Evolutionary conservation across 208 protist species (phyloP), one percentile per base, ranked within the genome.

Genomic region (Trypanosoma vivax): DNA sequence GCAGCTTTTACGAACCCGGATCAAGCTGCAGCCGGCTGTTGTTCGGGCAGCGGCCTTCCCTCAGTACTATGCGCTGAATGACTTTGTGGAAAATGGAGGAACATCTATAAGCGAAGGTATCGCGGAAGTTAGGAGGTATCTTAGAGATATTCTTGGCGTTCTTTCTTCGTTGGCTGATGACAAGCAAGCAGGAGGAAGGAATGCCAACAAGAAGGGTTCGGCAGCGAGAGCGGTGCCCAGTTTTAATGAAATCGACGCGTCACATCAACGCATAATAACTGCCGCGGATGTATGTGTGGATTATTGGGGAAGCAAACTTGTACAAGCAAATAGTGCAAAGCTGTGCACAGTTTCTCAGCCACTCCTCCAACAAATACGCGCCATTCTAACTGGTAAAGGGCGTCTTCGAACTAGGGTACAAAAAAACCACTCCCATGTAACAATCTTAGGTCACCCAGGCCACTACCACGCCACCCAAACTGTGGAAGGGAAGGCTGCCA

Each of bases 241-340:
- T 9, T 70, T 75, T 37, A 48, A 45, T 10, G 54, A 50, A 11
- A 31, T 75, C 6, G 40, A 70, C 18, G 31, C n/a, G n/a, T 66
- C 14, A 29, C 83, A 90, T 34, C 50, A 61, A 54, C 64, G 55
- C 9, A 71, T 79, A 13, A 73, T 80, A 30, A 41, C 28, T 9
- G 49, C 62, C 37, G 77, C 77, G 14, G 65, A 87, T 46, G 40
- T 29, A 23, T 83, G 72, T 41, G 55, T 92, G 1, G 68, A 76
- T 16, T 78, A 79, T 51, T 92, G 84, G 84, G 84, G 84, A n/a
- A 42, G 51, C 14, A 86, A 87, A 47, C 65, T 92, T 7, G 39
- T 56, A 19, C 74, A 79, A 55, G 51, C 74, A 5, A 81, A 78
- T 57, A 74, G 67, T 35, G 66, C 57, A 13, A 79, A 79, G 42